Conservation (phyloP, 208 protist species). For the Porcisia deanei region DNA sequence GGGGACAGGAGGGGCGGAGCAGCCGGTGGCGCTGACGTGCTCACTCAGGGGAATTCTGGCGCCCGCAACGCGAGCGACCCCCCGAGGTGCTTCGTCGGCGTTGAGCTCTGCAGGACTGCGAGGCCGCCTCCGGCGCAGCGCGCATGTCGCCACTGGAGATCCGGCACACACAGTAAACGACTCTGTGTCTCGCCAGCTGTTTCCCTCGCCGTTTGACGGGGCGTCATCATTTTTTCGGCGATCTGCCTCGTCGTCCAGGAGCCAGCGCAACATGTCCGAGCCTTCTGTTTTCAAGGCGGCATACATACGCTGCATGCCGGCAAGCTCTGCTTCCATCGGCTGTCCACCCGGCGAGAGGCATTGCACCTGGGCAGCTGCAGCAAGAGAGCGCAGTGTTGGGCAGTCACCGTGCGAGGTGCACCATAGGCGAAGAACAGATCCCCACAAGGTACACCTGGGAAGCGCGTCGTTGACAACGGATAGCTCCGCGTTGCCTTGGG, state of each 20-base stretch:
- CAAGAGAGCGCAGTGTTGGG: constrained; percentile 12
- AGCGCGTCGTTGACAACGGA: constrained; percentile 3
- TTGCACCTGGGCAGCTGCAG: constrained; percentile 1
- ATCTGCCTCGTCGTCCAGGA: neutral
- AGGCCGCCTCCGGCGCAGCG: neutral
- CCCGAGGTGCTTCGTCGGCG: neutral
- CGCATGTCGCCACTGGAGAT: neutral
- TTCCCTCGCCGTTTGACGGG: neutral
- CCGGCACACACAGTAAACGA: neutral
- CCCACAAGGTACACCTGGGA: constrained; percentile 15
- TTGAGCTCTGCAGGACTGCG: neutral
- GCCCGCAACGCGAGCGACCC: neutral
- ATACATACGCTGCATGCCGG: neutral
- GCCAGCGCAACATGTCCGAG: neutral
- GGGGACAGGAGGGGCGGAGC: neutral
- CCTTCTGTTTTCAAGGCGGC: neutral
- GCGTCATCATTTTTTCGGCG: neutral
- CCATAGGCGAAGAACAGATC: constrained; percentile 8
- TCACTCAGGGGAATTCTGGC: neutral
- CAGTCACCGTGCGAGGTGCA: neutral
- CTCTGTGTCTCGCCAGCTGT: neutral
- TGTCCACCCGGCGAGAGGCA: neutral
- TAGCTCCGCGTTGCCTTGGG: constrained; percentile 1
- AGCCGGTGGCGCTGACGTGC: neutral
- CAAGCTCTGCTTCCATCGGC: neutral